phyloP scores from a whole-genome alignment of 116 monocot species.

The Papilionanthe hybrid region DNA sequence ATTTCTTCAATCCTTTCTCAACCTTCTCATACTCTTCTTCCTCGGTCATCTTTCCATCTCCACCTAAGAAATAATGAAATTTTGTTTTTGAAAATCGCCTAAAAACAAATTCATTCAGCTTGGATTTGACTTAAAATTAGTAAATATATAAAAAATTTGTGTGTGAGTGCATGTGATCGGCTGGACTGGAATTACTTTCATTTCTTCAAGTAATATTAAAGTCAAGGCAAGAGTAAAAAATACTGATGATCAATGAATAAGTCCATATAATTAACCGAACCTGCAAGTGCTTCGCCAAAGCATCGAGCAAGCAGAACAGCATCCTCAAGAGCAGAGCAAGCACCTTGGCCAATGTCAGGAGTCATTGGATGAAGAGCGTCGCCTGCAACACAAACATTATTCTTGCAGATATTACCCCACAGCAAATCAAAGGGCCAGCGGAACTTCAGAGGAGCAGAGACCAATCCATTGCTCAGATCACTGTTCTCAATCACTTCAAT shows the following conservation, averaged over 20 bases:
- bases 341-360: constrained; percentile 69
- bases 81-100: no score
- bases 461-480: constrained; percentile 25
- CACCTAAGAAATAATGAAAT: background rate
- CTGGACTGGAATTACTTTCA: no score
- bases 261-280: background rate
- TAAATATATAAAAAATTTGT: no score
- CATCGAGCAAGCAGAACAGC: constrained; percentile 43
- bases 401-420: constrained; percentile 21
- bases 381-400: constrained; percentile 43
- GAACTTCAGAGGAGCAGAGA: constrained; percentile 33
- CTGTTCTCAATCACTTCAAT: constrained; percentile 30
- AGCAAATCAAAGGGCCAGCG: constrained; percentile 37
- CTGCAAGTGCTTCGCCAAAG: constrained; percentile 22
- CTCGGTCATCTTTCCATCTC: background rate
- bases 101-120: no score
- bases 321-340: constrained; percentile 61
- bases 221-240: no score
- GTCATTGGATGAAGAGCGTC: constrained; percentile 76
- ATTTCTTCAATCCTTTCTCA: constrained; percentile 13
- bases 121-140: no score
- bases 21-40: constrained; percentile 10
- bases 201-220: no score
- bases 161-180: no score
- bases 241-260: background rate